These are phyloP conservation scores for Bipolaris oryzae DNA, from an alignment of 2,329 filamentous ascomycete species.

Conservation along the genomic window DNA sequence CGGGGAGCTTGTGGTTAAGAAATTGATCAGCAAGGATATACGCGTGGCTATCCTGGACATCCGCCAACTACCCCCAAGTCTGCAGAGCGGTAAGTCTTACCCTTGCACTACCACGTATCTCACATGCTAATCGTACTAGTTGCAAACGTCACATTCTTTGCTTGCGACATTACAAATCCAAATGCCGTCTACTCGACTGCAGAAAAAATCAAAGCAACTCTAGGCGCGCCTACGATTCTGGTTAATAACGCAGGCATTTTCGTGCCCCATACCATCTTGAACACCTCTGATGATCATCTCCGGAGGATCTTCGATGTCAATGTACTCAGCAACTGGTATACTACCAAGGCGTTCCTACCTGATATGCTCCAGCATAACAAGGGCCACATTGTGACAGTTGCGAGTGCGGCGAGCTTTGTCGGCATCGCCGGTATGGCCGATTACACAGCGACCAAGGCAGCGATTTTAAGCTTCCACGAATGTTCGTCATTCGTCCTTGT, in stretches of 20 bases:
- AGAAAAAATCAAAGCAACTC: conserved; percentile 22
- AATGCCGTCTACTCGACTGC: conserved; percentile 34
- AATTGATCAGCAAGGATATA: conserved; percentile 34
- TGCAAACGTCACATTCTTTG: conserved; percentile 37
- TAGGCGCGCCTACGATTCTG: conserved; percentile 42
- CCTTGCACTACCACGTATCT: background rate
- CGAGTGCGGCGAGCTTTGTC: conserved; percentile 59
- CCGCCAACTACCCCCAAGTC: conserved; percentile 31
- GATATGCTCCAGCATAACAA: conserved; percentile 45
- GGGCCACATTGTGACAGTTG: conserved; percentile 64
- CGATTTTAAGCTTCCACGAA: conserved; percentile 61
- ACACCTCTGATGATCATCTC: conserved; percentile 38
- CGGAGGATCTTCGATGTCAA: conserved; percentile 47
- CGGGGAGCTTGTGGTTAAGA: conserved; percentile 39
- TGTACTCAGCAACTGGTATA: conserved; percentile 46
- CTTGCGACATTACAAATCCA: conserved; percentile 44
- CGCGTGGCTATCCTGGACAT: conserved; percentile 45
- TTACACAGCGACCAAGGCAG: conserved; percentile 60
- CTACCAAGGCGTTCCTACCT: conserved; percentile 44
- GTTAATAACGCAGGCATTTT: conserved; percentile 48
- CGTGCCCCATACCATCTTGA: conserved; percentile 39
- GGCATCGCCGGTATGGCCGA: conserved; percentile 57
- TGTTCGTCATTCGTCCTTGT: conserved; percentile 53
- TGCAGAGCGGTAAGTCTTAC: conserved; percentile 35
- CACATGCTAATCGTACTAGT: conserved; percentile 23